phyloP scores from a whole-genome alignment of 1,139 yeast species.

The Casaregolazyma lundiana region DNA sequence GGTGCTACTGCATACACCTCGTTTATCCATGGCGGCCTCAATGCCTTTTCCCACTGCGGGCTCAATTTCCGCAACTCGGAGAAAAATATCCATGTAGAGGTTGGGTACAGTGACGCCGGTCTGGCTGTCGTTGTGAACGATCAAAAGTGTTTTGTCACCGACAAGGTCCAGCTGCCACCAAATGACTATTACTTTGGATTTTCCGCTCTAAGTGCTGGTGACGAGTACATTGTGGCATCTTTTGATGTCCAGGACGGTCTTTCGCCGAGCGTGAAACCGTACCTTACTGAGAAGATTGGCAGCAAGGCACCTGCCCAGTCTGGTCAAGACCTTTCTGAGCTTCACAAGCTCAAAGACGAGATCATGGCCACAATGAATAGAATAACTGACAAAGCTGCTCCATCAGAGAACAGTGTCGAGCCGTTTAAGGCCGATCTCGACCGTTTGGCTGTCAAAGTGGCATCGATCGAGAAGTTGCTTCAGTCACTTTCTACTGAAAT shows the following conservation, averaged over 20 bases:
- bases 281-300: slow-evolving; percentile 16
- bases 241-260: slow-evolving; percentile 25
- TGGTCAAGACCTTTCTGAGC: slow-evolving; percentile 10
- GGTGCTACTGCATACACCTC: slow-evolving; percentile 27
- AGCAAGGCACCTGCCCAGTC: background rate
- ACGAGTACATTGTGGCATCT: slow-evolving; percentile 27
- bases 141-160: slow-evolving; percentile 35
- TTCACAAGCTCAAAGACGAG: slow-evolving; percentile 15
- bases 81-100: slow-evolving; percentile 27
- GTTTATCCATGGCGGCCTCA: slow-evolving; percentile 15
- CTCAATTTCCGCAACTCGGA: slow-evolving; percentile 35
- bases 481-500: slow-evolving; percentile 6
- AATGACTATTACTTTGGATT: slow-evolving; percentile 32
- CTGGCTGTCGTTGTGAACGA: slow-evolving; percentile 37
- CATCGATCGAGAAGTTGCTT: background rate
- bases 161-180: slow-evolving; percentile 31
- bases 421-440: background rate
- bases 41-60: slow-evolving; percentile 36
- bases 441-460: background rate
- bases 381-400: slow-evolving; percentile 10
- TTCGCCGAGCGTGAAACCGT: slow-evolving; percentile 10
- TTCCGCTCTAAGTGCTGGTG: slow-evolving; percentile 32
- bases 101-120: slow-evolving; percentile 32
- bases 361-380: slow-evolving; percentile 18
- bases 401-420: background rate